Evolutionary conservation across 2,329 filamentous ascomycete genomes (phyloP).

Genomic region (Sarocladium strictum): DNA sequence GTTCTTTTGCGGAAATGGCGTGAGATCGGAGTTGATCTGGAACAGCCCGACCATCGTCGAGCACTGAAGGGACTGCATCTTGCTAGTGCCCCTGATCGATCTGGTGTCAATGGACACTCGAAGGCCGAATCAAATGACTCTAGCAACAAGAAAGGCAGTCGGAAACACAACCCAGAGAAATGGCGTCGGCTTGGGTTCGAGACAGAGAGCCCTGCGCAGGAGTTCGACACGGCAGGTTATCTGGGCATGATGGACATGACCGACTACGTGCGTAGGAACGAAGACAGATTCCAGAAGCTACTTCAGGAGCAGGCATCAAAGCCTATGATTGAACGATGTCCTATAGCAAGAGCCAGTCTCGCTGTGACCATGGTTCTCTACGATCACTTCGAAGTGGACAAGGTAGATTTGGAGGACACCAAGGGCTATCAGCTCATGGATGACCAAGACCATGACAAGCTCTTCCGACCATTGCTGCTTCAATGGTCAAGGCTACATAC

Average conservation of each 20-base stretch:
- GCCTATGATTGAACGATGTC: constrained; percentile 68
- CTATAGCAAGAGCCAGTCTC: constrained; percentile 79
- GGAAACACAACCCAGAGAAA: constrained; percentile 78
- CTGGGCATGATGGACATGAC: constrained; percentile 96
- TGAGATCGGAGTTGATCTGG: constrained; percentile 76
- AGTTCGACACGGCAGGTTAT: constrained; percentile 83
- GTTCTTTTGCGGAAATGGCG: constrained; percentile 82
- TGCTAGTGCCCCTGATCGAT: constrained; percentile 65
- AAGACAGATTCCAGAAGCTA: constrained; percentile 88
- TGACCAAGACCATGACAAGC: constrained; percentile 71
- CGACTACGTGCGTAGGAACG: constrained; percentile 86
- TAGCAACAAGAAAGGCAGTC: constrained; percentile 51
- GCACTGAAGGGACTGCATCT: constrained; percentile 82
- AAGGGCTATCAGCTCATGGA: constrained; percentile 72
- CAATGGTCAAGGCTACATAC: constrained; percentile 93
- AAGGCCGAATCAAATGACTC: constrained; percentile 29
- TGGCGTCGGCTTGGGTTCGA: constrained; percentile 92
- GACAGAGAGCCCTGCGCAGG: constrained; percentile 76
- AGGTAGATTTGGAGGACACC: constrained; percentile 70
- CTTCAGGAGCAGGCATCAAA: constrained; percentile 81
- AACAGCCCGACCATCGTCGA: constrained; percentile 80
- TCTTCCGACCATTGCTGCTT: constrained; percentile 81
- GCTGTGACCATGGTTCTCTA: constrained; percentile 84
- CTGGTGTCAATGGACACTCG: constrained; percentile 30
- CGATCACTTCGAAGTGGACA: constrained; percentile 93